Evolutionary conservation across 129 eudicot genomes (phyloP).

Genomic region (Centrapalus pauciflorus): DNA sequence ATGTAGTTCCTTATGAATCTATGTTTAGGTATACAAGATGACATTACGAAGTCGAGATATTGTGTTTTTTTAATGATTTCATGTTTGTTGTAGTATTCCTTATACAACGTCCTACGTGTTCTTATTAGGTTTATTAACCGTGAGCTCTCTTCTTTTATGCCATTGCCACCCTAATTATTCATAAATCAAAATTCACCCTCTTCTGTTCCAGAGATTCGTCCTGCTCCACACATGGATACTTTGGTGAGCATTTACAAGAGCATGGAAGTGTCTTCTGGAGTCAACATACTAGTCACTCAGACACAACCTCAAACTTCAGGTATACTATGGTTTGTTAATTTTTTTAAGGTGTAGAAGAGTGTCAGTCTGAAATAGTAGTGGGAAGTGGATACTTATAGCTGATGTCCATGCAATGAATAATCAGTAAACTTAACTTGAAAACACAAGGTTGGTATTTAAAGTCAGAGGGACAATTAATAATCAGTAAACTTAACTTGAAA

Average conservation of each 20-base stretch:
- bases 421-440: too few species aligned
- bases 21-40: background rate
- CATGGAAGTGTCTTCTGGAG: constrained; percentile 93
- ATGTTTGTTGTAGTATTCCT: background rate
- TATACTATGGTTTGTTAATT: constrained; percentile 20
- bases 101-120: too few species aligned
- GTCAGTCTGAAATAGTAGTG: background rate
- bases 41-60: background rate
- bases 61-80: background rate
- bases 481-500: background rate
- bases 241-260: constrained; percentile 83
- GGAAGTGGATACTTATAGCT: background rate
- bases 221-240: constrained; percentile 97
- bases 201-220: constrained; percentile 63
- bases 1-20: background rate
- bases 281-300: constrained; percentile 62
- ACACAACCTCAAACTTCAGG: constrained; percentile 50
- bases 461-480: background rate
- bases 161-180: background rate
- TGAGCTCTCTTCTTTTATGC: background rate
- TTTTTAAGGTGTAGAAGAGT: background rate
- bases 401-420: background rate
- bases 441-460: background rate
- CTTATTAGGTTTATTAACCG: background rate
- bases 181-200: background rate